phyloP scores from a whole-genome alignment of 2,329 filamentous ascomycete species.

The Mycosphaerella sp. region DNA sequence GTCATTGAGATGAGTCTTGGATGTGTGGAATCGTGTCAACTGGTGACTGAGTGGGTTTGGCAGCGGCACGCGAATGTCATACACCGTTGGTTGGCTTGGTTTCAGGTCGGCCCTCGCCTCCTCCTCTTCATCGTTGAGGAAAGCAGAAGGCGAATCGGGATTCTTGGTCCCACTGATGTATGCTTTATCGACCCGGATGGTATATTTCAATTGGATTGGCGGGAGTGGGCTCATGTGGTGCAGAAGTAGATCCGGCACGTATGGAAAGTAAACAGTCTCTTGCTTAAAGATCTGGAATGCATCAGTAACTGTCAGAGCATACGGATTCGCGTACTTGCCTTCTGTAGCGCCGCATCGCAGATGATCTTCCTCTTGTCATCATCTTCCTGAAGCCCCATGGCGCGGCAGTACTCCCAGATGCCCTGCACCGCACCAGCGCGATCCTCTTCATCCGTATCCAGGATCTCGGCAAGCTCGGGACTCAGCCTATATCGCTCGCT shows the following conservation, averaged over 20 bases:
- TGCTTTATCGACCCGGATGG: conserved; percentile 74
- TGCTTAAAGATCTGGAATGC: conserved; percentile 58
- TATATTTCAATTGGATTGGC: conserved; percentile 80
- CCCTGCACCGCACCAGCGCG: conserved; percentile 83
- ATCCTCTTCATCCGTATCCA: conserved; percentile 82
- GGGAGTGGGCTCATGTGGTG: conserved; percentile 72
- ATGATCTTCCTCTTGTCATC: conserved; percentile 90
- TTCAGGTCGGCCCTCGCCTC: conserved; percentile 12
- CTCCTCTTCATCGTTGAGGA: conserved; percentile 26
- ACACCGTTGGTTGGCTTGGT: conserved; percentile 68
- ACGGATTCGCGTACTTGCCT: conserved; percentile 48
- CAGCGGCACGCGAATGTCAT: conserved; percentile 76
- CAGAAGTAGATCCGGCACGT: conserved; percentile 65
- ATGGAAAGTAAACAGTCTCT: conserved; percentile 77
- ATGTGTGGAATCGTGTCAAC: conserved; percentile 41
- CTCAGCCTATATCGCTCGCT: conserved; percentile 79
- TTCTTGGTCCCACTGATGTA: conserved; percentile 57
- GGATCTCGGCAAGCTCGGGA: conserved; percentile 69
- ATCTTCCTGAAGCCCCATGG: conserved; percentile 81
- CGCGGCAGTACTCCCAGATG: conserved; percentile 90
- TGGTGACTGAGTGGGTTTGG: conserved; percentile 75
- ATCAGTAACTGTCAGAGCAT: conserved; percentile 4
- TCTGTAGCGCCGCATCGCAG: conserved; percentile 75
- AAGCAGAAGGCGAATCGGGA: conserved; percentile 47
- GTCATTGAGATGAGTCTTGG: conserved; percentile 49